Percentiles rank a stretch among this genome's conserved stretches.
Conservation (phyloP, 2,329 filamentous ascomycete genomes). For the Graphilbum sp. region DNA sequence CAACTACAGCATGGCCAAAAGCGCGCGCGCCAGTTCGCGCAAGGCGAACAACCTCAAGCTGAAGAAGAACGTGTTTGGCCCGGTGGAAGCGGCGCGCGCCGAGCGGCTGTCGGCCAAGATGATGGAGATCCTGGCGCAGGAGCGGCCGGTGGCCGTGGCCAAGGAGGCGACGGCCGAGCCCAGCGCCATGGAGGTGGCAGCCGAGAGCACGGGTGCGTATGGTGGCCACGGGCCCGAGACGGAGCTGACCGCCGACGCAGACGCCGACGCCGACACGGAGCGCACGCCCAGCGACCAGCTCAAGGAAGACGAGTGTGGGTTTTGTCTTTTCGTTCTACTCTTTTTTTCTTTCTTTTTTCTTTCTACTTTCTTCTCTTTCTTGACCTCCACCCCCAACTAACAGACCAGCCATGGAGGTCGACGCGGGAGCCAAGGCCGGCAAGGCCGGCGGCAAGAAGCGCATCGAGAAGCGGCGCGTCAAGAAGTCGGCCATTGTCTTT, state of each 20-base stretch:
- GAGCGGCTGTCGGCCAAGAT: conserved; percentile 77
- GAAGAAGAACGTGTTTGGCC: conserved; percentile 69
- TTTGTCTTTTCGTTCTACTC: background rate
- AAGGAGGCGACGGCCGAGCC: conserved; percentile 22
- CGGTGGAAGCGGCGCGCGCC: conserved; percentile 60
- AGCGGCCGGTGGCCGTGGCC: background rate
- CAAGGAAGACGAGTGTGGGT: conserved; percentile 6
- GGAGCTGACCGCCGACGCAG: no score
- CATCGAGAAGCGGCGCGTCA: conserved; percentile 39
- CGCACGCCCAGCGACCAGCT: conserved; percentile 6
- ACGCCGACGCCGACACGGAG: background rate
- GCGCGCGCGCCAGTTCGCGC: conserved; percentile 57
- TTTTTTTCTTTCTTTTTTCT: background rate
- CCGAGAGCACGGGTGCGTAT: conserved; percentile 21
- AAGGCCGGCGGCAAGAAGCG: conserved; percentile 34
- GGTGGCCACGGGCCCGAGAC: no score
- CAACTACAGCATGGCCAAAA: conserved; percentile 84
- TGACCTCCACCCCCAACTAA: no score
- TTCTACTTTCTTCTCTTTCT: background rate
- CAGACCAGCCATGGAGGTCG: conserved; percentile 44
- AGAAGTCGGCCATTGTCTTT: conserved; percentile 43
- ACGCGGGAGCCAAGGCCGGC: conserved; percentile 24
- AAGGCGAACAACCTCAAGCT: conserved; percentile 75
- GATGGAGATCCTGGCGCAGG: conserved; percentile 57
- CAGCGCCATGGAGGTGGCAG: conserved; percentile 25